These are phyloP conservation scores for Tremellales sp. DNA, from an alignment of 1,284 basidiomycete species.

Conservation along the genomic window DNA sequence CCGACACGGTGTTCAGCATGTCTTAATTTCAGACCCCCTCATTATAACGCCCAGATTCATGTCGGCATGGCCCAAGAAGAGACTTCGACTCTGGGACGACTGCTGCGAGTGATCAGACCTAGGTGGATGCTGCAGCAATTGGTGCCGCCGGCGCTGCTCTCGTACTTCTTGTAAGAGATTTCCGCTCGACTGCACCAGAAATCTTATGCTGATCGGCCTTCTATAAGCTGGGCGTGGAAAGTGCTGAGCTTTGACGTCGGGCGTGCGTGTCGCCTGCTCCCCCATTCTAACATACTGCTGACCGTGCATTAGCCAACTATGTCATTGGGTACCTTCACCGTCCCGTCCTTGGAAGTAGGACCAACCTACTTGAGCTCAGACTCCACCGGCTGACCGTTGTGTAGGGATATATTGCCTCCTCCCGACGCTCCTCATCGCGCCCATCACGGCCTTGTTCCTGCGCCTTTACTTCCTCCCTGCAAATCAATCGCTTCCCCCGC, in stretches of 20 bases:
- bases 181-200: not conserved
- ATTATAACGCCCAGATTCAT: too few species aligned
- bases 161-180: constrained; percentile 34
- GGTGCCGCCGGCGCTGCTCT: constrained; percentile 35
- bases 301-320: constrained; percentile 4
- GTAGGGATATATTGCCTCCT: constrained; percentile 20
- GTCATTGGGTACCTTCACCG: constrained; percentile 4
- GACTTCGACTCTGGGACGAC: too few species aligned
- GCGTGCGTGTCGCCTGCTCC: constrained; percentile 20
- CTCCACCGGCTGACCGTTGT: not conserved
- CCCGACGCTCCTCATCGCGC: constrained; percentile 15
- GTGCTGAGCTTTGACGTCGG: constrained; percentile 21
- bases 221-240: constrained; percentile 23
- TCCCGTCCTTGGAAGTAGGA: constrained; percentile 7
- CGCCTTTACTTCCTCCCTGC: constrained; percentile 39
- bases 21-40: too few species aligned
- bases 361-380: not conserved
- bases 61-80: too few species aligned
- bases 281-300: not conserved
- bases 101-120: constrained; percentile 7
- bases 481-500: constrained; percentile 28
- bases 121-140: constrained; percentile 28
- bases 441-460: constrained; percentile 25
- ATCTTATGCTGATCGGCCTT: not conserved
- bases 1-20: too few species aligned